A percentile compares a stretch with the other conserved stretches of the same genome.
These are phyloP conservation scores for Kazachstania africana DNA, from an alignment of 805 yeast genomes.

Conservation along the genomic window DNA sequence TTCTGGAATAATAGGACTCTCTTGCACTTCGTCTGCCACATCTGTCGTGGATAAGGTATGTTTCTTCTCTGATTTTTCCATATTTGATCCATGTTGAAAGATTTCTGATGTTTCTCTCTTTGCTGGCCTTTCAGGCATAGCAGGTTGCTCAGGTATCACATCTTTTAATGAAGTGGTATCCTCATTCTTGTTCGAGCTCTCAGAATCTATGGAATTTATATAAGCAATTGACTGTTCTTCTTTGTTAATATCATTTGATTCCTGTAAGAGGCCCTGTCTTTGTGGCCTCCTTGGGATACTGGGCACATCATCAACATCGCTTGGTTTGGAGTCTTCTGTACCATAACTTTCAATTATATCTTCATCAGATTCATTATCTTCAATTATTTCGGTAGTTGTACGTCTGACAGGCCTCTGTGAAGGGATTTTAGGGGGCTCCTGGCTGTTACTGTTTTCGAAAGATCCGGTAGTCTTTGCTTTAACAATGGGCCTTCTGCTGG, in stretches of 20 bases:
- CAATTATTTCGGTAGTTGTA: conserved; percentile 7
- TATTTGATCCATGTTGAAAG: no score
- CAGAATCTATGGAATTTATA: no score
- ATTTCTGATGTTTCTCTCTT: background rate
- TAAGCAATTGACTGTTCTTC: no score
- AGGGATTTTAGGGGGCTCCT: conserved; percentile 3
- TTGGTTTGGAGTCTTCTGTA: background rate
- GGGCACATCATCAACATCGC: background rate
- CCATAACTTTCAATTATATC: background rate
- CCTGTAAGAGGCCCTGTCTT: no score
- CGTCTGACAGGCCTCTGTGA: conserved; percentile 3
- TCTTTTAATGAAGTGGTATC: no score
- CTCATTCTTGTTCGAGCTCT: no score
- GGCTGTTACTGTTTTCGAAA: background rate
- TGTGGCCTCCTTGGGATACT: conserved; percentile 8
- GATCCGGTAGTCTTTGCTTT: conserved; percentile 1
- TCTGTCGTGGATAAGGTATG: no score
- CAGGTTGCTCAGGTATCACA: conserved; percentile 1
- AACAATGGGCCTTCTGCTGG: conserved; percentile 1
- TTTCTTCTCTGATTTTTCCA: no score
- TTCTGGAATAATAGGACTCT: no score
- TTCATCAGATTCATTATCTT: background rate
- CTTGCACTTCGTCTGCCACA: no score
- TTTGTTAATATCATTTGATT: no score
- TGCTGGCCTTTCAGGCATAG: conserved; percentile 8